Evolutionary conservation across 2,329 filamentous ascomycete species (phyloP).

Genomic region (Apiospora arundinis): DNA sequence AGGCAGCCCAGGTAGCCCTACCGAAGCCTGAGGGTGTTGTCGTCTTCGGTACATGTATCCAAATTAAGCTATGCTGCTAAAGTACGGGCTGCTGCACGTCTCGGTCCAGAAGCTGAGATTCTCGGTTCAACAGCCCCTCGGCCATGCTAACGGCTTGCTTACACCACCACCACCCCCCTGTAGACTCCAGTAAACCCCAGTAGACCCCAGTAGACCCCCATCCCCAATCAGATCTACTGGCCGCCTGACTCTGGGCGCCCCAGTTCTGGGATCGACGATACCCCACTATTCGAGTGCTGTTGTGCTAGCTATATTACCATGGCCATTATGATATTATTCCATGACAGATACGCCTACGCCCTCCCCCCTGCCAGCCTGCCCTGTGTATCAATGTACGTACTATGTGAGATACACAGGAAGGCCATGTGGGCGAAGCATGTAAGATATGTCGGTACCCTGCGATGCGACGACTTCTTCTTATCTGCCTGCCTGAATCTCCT

Average conservation of each 20-base stretch:
- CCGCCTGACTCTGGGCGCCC: not conserved
- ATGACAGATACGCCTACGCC: not conserved
- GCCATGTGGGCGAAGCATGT: constrained; percentile 6
- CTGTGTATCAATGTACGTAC: not conserved
- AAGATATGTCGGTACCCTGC: not conserved
- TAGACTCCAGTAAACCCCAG: not conserved
- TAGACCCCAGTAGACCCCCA: not conserved
- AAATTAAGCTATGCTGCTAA: constrained; percentile 14
- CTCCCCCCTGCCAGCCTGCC: not conserved
- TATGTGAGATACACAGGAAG: not conserved
- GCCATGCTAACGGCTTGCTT: constrained; percentile 18
- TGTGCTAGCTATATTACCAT: not conserved
- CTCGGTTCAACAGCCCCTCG: constrained; percentile 15
- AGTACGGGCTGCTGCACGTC: constrained; percentile 11
- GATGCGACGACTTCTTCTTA: not conserved
- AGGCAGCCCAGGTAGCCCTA: not conserved
- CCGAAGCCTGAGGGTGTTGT: not conserved
- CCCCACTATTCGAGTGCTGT: not conserved
- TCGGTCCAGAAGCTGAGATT: constrained; percentile 17
- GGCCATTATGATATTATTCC: too few relatives aligned
- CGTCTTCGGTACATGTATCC: not conserved
- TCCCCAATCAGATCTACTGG: constrained; percentile 13
- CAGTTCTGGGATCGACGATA: constrained; percentile 13
- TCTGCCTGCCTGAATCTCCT: not conserved
- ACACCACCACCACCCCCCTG: not conserved